Evolutionary conservation across 2,329 filamentous ascomycete genomes (phyloP), one percentile per base, ranked within the genome.

Genomic region (Paecilomyces sp.): DNA sequence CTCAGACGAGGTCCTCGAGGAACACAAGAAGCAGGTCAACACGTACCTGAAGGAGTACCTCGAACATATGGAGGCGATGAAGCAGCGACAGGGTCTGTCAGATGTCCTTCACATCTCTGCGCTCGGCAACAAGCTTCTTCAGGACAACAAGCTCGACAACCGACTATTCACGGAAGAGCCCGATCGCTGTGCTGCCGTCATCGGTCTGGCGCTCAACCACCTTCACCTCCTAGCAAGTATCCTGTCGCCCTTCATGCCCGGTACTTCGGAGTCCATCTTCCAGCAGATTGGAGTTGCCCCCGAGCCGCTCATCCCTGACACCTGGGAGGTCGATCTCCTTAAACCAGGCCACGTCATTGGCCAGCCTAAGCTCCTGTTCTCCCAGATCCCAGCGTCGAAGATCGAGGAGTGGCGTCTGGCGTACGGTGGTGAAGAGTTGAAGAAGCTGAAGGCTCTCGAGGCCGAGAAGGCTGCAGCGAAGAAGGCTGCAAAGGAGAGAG

Each of bases 201-300:
- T 96, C 58, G 89, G 90, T 58, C 80, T 92, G n/a, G 90, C 88
- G 0, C 80, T 96, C 61, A 95, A 95, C 77, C 85, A 92, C 64
- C 86, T 93, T 58, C 86, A 93, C 70, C 86, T 97, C 33, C 82
- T 96, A 55, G 90, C 92, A 24, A 87, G 85, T 58, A 78, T 96
- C 52, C 84, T 92, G 59, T 85, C 86, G 57, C 92, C 92, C 0
- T 97, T 93, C 77, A 90, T 97, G 82, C 92, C 91, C 50, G 83
- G 83, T n/a, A 92, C 89, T 8, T 82, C 89, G 3, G 82, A 82
- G 61, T 85, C 85, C 33, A 96, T 97, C 66, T 84, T 91, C 64
- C 76, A 84, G 63, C 93, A 97, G 78, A 83, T 97, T 30, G 85
- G 88, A 60, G 76, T 75, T 54, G 72, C 84, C 58, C 76, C 84